Evolutionary conservation across 2,329 filamentous ascomycete genomes (phyloP), one percentile per base, ranked within the genome.

Genomic region (Verticillium tricorpus): DNA sequence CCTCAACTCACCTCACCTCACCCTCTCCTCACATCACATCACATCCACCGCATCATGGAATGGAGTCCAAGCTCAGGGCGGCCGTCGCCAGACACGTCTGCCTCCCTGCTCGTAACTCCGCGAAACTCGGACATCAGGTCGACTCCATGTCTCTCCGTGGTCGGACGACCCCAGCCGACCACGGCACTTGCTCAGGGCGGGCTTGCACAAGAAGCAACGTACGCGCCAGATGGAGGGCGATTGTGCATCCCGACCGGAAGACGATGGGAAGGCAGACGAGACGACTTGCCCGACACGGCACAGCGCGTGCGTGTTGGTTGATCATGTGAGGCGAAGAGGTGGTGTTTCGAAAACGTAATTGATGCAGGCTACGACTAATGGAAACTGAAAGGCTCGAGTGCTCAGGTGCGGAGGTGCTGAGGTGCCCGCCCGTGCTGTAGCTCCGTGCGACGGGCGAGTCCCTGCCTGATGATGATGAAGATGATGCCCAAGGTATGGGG

Each of bases 331-430:
- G 64, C 62, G 64, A 63, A 50, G 59, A 57, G 50, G 50, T 57
- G 59, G 45, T 57, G 65, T 57, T 64, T 66, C 60, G 61, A 62
- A 69, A 73, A 69, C 67, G 69, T 72, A 73, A 72, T 66, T 61
- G 66, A 66, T 68, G 67, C 62, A 58, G 39, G 11, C 32, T 57
- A 50, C 57, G 62, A 64, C 62, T 64, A 64, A 65, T 62, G 22
- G 62, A 65, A 64, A 65, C 50, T 45, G 60, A 45, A 50, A 5
- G 45, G 45, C 45, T 50, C 45, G 19, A 50, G 34, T 35, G 9
- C 34, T 35, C 9, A 14, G 34, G 28, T 28, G 28, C 28, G 14
- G 14, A 35, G 34, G 19, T 50, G 45, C 45, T 9, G 39, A 28
- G 5, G 28, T 28, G 28, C 28, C 28, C 28, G 34, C 34, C 25